A percentile compares a stretch with the other conserved stretches of the same genome.
phyloP scores from a whole-genome alignment of 768 basidiomycete species.

The Gyrodon lividus region DNA sequence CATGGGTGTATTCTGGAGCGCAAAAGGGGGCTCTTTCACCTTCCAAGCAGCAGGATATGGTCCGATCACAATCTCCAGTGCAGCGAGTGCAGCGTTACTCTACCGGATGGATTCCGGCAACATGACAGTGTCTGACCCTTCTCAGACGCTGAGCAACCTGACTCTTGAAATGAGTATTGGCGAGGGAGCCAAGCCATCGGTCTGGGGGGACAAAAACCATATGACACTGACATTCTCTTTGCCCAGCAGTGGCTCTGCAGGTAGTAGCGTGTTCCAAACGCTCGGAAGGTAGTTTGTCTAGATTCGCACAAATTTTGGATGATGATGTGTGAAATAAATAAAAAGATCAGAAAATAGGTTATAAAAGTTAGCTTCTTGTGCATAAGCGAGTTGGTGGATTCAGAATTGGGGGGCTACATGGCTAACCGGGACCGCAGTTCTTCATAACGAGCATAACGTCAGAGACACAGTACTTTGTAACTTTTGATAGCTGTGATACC shows the following conservation, averaged over 20 bases:
- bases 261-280: too few species aligned
- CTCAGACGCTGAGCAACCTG: slow-evolving; percentile 45
- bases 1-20: slow-evolving; percentile 60
- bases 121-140: slow-evolving; percentile 64
- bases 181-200: slow-evolving; percentile 10
- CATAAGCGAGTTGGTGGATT: slow-evolving; percentile 48
- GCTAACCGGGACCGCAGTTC: slow-evolving; percentile 86
- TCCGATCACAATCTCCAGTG: slow-evolving; percentile 37
- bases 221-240: slow-evolving; percentile 39
- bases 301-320: slow-evolving; percentile 3
- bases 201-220: slow-evolving; percentile 14
- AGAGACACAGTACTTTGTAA: slow-evolving; percentile 76
- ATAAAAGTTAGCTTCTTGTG: slow-evolving; percentile 40
- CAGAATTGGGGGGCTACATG: slow-evolving; percentile 90
- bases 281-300: too few species aligned
- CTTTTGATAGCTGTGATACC: slow-evolving; percentile 99
- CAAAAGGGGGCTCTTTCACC: slow-evolving; percentile 41
- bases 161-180: slow-evolving; percentile 37
- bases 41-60: slow-evolving; percentile 31
- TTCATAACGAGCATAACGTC: slow-evolving; percentile 73
- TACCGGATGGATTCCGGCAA: slow-evolving; percentile 40
- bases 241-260: too few species aligned
- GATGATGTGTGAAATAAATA: slow-evolving; percentile 15
- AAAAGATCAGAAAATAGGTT: slow-evolving; percentile 55
- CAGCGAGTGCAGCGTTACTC: slow-evolving; percentile 44